These are phyloP conservation scores for Calonectria hongkongensis DNA, from an alignment of 2,329 filamentous ascomycete species.

Conservation along the genomic window DNA sequence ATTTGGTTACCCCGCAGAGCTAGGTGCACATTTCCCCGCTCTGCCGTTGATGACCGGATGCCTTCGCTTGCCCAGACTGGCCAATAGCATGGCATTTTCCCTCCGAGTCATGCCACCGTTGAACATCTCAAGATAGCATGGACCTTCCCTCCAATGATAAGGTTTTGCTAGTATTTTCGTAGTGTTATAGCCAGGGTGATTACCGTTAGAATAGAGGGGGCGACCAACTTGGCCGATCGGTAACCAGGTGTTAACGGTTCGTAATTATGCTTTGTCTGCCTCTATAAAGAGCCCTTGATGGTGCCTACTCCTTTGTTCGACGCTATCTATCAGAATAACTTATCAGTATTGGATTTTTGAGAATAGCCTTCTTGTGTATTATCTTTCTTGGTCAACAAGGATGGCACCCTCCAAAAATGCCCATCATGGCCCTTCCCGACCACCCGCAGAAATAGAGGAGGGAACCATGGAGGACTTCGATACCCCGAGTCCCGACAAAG, in stretches of 20 bases:
- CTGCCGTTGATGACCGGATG: not conserved
- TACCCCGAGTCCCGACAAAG: constrained; percentile 37
- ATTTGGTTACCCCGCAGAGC: constrained; percentile 25
- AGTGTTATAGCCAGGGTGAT: not conserved
- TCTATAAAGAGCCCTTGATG: constrained; percentile 27
- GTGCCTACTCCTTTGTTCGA: not conserved
- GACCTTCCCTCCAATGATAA: not conserved
- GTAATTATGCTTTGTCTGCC: not conserved
- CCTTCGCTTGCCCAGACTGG: not conserved
- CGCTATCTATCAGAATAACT: not conserved
- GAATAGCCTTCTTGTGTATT: not conserved
- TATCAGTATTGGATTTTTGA: too few species aligned
- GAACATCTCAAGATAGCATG: not conserved
- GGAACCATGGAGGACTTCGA: constrained; percentile 32
- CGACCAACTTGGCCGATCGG: constrained; percentile 11
- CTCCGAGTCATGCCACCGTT: not conserved
- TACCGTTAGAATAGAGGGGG: not conserved
- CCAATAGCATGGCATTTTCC: not conserved
- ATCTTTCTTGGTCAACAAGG: not conserved
- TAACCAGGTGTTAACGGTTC: not conserved
- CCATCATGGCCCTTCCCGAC: constrained; percentile 3
- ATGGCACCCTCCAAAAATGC: constrained; percentile 29
- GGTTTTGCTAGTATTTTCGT: not conserved
- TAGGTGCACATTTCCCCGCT: constrained; percentile 1
- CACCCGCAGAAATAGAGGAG: constrained; percentile 21